phyloP scores from a whole-genome alignment of 257 asterid genomes.

The Solanum clarkiae region DNA sequence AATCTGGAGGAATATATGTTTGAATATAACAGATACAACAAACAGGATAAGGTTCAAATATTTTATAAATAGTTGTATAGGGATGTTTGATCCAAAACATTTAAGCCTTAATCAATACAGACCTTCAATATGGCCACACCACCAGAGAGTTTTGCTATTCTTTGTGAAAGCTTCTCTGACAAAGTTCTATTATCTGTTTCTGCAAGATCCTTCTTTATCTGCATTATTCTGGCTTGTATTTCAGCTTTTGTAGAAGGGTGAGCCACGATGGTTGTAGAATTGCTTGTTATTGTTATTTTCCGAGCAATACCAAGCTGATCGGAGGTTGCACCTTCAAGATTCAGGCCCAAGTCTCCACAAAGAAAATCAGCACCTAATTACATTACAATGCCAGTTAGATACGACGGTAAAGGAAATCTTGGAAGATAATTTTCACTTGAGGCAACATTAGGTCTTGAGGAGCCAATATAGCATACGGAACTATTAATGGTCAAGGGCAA shows the following conservation, averaged over 20 bases:
- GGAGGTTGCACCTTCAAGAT: slow-evolving; percentile 68
- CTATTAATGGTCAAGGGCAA: not conserved
- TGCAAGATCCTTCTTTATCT: slow-evolving; percentile 81
- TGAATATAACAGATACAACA: not conserved
- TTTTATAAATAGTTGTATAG: not conserved
- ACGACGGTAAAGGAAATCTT: not conserved
- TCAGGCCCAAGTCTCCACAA: slow-evolving; percentile 76
- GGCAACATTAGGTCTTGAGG: not conserved
- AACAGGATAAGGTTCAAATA: not conserved
- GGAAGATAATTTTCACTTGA: not conserved
- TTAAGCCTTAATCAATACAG: not conserved
- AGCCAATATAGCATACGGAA: not conserved
- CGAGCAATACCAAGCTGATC: slow-evolving; percentile 98
- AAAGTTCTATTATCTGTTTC: slow-evolving; percentile 61
- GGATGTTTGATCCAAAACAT: not conserved
- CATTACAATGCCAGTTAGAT: not conserved
- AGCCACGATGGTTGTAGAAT: slow-evolving; percentile 68
- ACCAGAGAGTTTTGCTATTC: slow-evolving; percentile 87
- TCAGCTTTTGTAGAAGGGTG: slow-evolving; percentile 90
- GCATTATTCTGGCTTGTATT: slow-evolving; percentile 83
- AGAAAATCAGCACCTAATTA: slow-evolving; percentile 90
- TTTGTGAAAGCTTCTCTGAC: slow-evolving; percentile 60
- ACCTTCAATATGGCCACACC: slow-evolving; percentile 82
- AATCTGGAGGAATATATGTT: not conserved
- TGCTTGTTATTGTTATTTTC: slow-evolving; percentile 57